These are phyloP conservation scores for Carex littledalei DNA, from an alignment of 176 grass and related monocot genomes.

Conservation along the genomic window DNA sequence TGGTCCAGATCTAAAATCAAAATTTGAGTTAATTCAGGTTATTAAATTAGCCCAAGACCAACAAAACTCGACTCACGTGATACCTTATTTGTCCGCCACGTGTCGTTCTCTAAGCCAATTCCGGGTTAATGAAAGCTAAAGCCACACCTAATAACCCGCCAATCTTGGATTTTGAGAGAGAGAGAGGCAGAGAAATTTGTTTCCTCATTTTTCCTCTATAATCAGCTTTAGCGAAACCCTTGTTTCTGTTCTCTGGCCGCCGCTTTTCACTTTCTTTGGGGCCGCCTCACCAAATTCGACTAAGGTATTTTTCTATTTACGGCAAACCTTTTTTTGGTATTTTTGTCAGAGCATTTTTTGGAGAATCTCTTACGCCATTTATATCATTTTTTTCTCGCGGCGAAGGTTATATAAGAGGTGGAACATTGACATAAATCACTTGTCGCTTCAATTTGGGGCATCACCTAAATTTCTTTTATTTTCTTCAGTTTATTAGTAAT, in stretches of 20 bases:
- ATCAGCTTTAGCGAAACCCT: neutral
- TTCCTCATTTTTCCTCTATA: neutral
- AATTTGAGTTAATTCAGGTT: too few relatives aligned
- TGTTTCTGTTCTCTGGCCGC: neutral
- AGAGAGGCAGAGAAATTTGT: neutral
- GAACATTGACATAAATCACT: neutral
- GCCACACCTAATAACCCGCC: neutral
- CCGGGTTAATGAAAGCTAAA: neutral
- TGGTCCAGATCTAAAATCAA: too few relatives aligned
- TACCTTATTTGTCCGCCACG: neutral
- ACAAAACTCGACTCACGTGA: neutral
- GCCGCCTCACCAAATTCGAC: neutral
- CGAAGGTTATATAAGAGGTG: neutral
- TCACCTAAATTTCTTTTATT: neutral
- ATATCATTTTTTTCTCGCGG: neutral
- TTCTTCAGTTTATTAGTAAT: neutral
- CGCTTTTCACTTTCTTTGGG: neutral
- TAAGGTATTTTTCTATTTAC: slow-evolving; percentile 17
- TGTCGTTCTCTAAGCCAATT: neutral
- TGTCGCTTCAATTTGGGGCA: neutral
- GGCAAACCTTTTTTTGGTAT: neutral
- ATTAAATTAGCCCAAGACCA: neutral
- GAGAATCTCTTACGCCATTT: neutral
- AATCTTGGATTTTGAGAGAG: neutral
- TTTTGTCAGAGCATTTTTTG: neutral